Evolutionary conservation across 106 monocot genomes (phyloP).

Genomic region (Acorus calamus): DNA sequence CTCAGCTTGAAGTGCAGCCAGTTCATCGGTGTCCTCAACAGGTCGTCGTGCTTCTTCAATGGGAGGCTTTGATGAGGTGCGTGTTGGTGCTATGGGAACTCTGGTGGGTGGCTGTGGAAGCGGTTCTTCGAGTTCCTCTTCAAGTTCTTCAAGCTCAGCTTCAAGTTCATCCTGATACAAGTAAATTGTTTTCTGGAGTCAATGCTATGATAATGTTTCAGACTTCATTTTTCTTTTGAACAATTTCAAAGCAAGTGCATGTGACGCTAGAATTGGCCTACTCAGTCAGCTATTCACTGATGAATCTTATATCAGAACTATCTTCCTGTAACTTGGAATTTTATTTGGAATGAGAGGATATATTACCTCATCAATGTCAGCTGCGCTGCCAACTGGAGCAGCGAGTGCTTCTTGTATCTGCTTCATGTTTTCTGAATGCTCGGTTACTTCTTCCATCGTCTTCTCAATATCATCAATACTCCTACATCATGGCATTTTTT

Average conservation of each 20-base stretch:
- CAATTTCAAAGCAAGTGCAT: too few relatives aligned
- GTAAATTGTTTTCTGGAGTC: background rate
- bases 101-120: slow-evolving; percentile 7
- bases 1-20: slow-evolving; percentile 17
- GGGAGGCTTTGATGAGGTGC: background rate
- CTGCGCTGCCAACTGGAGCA: slow-evolving; percentile 24
- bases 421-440: slow-evolving; percentile 44
- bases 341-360: background rate
- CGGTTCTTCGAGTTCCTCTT: slow-evolving; percentile 19
- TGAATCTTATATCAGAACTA: too few relatives aligned
- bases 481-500: slow-evolving; percentile 12
- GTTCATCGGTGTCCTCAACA: slow-evolving; percentile 3
- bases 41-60: background rate
- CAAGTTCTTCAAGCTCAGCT: slow-evolving; percentile 50
- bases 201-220: too few relatives aligned
- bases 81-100: background rate
- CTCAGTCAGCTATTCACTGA: too few relatives aligned
- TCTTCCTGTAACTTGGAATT: too few relatives aligned
- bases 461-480: slow-evolving; percentile 41
- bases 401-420: slow-evolving; percentile 61
- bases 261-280: too few relatives aligned
- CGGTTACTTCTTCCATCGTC: slow-evolving; percentile 34
- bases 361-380: slow-evolving; percentile 50
- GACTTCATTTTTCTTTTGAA: too few relatives aligned
- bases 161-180: slow-evolving; percentile 46